Percentiles rank a stretch among this genome's conserved stretches.
phyloP scores from a whole-genome alignment of 495 filamentous ascomycete genomes.

The Penicillium pulvis region DNA sequence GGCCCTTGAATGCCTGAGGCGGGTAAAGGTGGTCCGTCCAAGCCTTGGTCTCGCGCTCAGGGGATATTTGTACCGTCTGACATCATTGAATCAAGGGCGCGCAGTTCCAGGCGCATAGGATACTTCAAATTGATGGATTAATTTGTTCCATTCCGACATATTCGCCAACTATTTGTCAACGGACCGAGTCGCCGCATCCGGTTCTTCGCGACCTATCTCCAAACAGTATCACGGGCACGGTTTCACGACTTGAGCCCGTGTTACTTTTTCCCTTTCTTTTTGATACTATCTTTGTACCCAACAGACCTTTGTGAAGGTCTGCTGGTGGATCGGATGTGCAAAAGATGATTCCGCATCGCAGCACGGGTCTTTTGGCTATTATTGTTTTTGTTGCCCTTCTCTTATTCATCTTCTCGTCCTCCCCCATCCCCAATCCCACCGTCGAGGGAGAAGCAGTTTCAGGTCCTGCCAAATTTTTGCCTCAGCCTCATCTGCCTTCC shows the following conservation, averaged over 20 bases:
- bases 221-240: conserved; percentile 13
- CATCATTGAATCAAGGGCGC: conserved; percentile 5
- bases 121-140: conserved; percentile 14
- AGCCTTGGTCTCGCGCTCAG: conserved; percentile 2
- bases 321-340: conserved; percentile 9
- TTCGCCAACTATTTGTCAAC: not conserved
- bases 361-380: conserved; percentile 44
- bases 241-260: conserved; percentile 5
- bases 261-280: conserved; percentile 4
- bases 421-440: conserved; percentile 34
- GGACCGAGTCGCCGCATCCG: conserved; percentile 15
- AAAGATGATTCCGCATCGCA: conserved; percentile 48
- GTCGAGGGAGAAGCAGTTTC: conserved; percentile 23
- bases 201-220: conserved; percentile 16
- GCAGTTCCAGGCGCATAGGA: not conserved
- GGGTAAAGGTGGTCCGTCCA: not conserved
- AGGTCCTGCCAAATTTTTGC: conserved; percentile 37
- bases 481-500: conserved; percentile 46
- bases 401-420: conserved; percentile 49
- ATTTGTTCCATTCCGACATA: not conserved
- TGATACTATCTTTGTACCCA: conserved; percentile 4
- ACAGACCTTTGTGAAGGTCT: conserved; percentile 9
- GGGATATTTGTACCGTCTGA: not conserved
- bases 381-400: conserved; percentile 47
- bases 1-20: not conserved